phyloP scores from a whole-genome alignment of 208 protist genomes.

The Plasmodiophora brassicae region DNA sequence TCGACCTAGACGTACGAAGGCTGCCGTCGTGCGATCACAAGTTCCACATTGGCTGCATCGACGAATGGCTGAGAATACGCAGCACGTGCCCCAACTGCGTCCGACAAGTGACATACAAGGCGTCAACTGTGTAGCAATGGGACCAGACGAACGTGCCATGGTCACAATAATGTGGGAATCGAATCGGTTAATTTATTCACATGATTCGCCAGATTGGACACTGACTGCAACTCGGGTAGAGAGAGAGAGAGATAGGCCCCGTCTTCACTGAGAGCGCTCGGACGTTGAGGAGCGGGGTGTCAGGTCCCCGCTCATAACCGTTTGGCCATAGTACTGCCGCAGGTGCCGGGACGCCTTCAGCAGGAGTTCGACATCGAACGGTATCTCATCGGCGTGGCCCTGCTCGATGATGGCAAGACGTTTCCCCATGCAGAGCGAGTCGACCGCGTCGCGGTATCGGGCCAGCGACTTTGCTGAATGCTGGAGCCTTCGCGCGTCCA shows the following conservation, averaged over 20 bases:
- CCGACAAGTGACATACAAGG: background rate
- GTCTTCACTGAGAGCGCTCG: background rate
- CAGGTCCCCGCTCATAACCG: background rate
- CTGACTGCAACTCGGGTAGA: background rate
- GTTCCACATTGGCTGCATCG: background rate
- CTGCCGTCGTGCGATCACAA: background rate
- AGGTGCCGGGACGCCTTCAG: background rate
- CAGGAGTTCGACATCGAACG: background rate
- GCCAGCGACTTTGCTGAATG: background rate
- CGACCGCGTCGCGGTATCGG: background rate
- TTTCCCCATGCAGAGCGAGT: background rate
- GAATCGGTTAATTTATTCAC: background rate
- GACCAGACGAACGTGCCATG: background rate
- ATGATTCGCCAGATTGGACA: background rate
- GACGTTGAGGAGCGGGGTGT: background rate
- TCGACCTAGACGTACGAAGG: background rate
- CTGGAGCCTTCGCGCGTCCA: background rate
- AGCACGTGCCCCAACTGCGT: conserved; percentile 10
- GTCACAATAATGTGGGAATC: background rate
- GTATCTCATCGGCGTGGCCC: background rate
- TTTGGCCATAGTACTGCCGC: background rate
- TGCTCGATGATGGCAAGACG: background rate
- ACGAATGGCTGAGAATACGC: conserved; percentile 4
- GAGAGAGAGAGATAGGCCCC: background rate
- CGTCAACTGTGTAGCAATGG: background rate